phyloP scores from a whole-genome alignment of 495 filamentous ascomycete species.

The Lepidopterella palustris region DNA sequence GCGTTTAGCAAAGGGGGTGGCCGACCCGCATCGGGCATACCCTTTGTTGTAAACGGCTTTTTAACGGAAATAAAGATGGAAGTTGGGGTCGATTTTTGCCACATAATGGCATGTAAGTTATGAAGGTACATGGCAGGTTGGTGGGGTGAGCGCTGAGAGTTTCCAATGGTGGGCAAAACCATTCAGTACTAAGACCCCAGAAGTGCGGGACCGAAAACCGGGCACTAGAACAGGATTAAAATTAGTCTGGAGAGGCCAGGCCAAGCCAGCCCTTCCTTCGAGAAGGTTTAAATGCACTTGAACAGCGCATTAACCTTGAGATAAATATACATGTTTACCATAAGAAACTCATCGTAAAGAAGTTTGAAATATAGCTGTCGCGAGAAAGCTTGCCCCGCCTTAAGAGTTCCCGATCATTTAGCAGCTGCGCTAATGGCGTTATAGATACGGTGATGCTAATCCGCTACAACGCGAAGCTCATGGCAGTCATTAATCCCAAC shows the following conservation, averaged over 20 bases:
- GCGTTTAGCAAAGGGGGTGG: no score
- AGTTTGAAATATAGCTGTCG: background rate
- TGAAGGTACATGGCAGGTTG: no score
- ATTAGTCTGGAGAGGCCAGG: background rate
- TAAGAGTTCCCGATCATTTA: background rate
- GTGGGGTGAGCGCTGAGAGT: background rate
- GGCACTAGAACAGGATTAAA: background rate
- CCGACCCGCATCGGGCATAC: no score
- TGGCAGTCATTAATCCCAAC: no score
- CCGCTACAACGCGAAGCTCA: background rate
- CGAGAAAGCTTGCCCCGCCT: no score
- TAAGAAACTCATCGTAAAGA: background rate
- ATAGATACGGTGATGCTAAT: background rate
- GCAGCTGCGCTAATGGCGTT: background rate
- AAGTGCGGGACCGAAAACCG: background rate
- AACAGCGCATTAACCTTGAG: background rate
- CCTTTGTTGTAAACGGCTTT: background rate
- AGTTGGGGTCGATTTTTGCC: background rate
- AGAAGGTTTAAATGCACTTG: no score
- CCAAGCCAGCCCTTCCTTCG: background rate
- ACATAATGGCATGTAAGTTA: background rate
- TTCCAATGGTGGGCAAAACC: background rate
- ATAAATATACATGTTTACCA: background rate
- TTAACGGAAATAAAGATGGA: background rate
- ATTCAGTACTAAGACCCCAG: background rate